These are phyloP conservation scores for Dendrocalamus sinicus DNA, from an alignment of 176 grass and related monocot species.

Conservation along the genomic window DNA sequence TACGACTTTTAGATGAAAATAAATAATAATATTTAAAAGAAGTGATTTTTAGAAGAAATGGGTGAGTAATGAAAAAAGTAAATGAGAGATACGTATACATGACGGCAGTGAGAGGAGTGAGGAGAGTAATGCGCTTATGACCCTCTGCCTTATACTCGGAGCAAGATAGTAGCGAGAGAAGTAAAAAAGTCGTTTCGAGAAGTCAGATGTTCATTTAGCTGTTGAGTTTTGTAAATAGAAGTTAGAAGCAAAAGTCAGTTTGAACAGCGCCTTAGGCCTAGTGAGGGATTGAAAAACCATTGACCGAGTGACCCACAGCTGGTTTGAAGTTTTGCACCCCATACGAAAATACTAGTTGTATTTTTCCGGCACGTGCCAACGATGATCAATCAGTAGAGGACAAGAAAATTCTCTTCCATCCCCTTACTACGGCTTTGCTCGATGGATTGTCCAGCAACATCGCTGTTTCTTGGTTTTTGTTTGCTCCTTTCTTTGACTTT, in stretches of 20 bases:
- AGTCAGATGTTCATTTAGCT: too few relatives aligned
- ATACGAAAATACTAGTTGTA: not conserved
- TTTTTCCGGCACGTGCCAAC: not conserved
- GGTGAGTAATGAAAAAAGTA: too few relatives aligned
- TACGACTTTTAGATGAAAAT: too few relatives aligned
- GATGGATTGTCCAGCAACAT: not conserved
- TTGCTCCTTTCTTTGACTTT: not conserved
- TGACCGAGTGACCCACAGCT: not conserved
- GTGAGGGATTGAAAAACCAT: constrained; percentile 23
- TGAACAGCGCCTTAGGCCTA: not conserved
- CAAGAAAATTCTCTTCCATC: not conserved
- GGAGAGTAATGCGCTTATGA: too few relatives aligned
- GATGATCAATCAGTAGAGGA: not conserved
- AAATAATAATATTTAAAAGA: too few relatives aligned
- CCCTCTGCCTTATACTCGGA: fast-evolving
- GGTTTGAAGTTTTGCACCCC: not conserved
- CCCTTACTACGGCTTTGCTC: not conserved
- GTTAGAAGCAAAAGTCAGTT: too few relatives aligned
- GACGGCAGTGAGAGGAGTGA: too few relatives aligned
- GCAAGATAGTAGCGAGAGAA: fast-evolving
- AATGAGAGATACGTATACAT: too few relatives aligned
- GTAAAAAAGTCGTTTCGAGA: too few relatives aligned
- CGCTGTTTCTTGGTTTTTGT: not conserved
- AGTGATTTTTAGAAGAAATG: too few relatives aligned
- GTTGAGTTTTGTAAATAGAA: too few relatives aligned